Conservation (phyloP, 2,329 filamentous ascomycete genomes). For the Coniochaeta sp. region DNA sequence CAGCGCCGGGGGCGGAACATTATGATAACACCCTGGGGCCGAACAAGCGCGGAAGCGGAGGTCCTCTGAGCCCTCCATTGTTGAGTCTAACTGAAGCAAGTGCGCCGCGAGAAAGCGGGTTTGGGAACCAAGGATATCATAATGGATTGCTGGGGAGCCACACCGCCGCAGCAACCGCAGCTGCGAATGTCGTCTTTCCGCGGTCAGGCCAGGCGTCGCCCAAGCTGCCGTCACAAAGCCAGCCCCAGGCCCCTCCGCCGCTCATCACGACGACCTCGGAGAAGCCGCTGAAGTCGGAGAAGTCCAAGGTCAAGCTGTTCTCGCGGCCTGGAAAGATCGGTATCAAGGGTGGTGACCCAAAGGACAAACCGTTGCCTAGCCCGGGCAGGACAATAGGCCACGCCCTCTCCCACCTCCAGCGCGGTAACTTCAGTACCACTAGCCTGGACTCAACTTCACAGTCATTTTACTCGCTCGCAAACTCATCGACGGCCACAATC, state of each 20-base stretch:
- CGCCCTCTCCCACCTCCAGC: constrained; percentile 57
- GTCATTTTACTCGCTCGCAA: constrained; percentile 67
- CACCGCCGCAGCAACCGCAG: constrained; percentile 60
- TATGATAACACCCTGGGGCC: constrained; percentile 18
- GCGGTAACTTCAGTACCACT: constrained; percentile 63
- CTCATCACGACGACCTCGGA: constrained; percentile 39
- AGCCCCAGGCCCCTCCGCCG: constrained; percentile 27
- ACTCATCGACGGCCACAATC: constrained; percentile 70
- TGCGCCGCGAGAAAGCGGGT: constrained; percentile 48
- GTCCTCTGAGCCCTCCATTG: constrained; percentile 53
- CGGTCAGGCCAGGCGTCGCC: constrained; percentile 51
- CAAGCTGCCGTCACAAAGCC: constrained; percentile 26
- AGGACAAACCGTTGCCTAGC: constrained; percentile 62
- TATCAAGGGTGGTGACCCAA: constrained; percentile 58
- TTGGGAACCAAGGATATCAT: constrained; percentile 45
- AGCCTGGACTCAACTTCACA: constrained; percentile 58
- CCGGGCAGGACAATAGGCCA: constrained; percentile 60
- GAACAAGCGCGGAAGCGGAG: constrained; percentile 34
- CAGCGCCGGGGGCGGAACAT: constrained; percentile 42
- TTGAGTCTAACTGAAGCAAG: constrained; percentile 60
- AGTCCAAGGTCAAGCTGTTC: constrained; percentile 77
- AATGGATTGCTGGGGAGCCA: constrained; percentile 55
- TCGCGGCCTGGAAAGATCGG: constrained; percentile 70
- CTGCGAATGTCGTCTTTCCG: constrained; percentile 67
- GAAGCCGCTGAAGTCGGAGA: constrained; percentile 56